Evolutionary conservation across 2,329 filamentous ascomycete genomes (phyloP).

Genomic region (Phialophora macrospora): DNA sequence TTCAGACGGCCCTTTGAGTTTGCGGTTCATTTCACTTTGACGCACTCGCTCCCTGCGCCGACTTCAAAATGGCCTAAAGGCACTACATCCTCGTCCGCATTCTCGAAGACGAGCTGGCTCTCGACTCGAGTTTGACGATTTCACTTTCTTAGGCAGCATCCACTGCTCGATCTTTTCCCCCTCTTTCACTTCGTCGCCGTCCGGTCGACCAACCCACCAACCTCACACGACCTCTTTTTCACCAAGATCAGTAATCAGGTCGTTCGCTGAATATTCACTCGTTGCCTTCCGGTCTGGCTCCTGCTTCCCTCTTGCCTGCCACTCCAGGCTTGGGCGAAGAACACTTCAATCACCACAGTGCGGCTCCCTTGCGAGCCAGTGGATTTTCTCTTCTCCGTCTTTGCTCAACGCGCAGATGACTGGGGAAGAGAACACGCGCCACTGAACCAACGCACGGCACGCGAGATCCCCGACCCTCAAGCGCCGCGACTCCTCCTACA

Average conservation of each 20-base stretch:
- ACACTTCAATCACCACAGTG: background rate
- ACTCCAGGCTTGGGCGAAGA: background rate
- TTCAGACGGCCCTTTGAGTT: background rate
- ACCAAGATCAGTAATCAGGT: background rate
- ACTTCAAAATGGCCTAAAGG: background rate
- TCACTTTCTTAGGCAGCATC: background rate
- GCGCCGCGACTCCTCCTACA: too few species aligned
- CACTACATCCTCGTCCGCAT: background rate
- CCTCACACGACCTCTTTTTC: background rate
- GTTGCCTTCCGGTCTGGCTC: background rate
- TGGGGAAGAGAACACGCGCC: too few species aligned
- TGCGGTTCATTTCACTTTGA: background rate
- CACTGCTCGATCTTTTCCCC: too few species aligned
- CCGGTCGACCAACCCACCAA: background rate
- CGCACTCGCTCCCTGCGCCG: background rate
- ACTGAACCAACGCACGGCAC: too few species aligned
- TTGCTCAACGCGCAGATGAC: background rate
- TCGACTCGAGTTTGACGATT: background rate
- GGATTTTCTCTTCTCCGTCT: background rate
- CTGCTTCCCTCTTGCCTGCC: background rate
- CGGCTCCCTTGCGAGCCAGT: background rate
- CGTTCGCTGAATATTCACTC: background rate
- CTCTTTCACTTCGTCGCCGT: slow-evolving; percentile 2
- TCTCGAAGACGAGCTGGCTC: background rate
- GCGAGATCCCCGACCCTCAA: too few species aligned